Conservation (phyloP, 2,329 filamentous ascomycete genomes). For the Xylaria multiplex region DNA sequence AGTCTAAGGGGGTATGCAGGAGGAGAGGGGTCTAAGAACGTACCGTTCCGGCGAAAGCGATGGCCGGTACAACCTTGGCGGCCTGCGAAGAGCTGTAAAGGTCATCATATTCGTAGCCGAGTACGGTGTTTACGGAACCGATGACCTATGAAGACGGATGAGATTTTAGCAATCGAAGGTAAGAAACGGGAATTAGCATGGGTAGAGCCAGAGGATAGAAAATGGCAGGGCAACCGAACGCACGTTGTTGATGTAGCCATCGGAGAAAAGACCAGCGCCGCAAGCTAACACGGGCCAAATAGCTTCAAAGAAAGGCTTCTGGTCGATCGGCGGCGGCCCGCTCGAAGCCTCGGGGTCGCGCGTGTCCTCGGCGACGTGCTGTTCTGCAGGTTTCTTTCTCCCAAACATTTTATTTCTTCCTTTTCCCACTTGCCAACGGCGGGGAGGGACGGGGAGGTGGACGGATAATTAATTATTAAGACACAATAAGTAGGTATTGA, state of each 20-base stretch:
- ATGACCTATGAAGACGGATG: conserved; percentile 69
- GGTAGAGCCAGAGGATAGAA: neutral
- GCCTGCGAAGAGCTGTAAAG: conserved; percentile 76
- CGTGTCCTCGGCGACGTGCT: conserved; percentile 30
- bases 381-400: conserved; percentile 39
- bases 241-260: conserved; percentile 92
- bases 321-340: conserved; percentile 40
- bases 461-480: conserved; percentile 11
- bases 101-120: conserved; percentile 73
- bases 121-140: conserved; percentile 83
- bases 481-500: neutral
- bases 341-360: conserved; percentile 34
- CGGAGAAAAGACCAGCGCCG: conserved; percentile 88
- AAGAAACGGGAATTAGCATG: conserved; percentile 30
- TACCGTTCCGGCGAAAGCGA: conserved; percentile 83
- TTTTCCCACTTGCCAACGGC: neutral
- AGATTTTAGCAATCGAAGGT: conserved; percentile 7
- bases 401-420: conserved; percentile 39
- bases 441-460: neutral
- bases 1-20: neutral
- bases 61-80: conserved; percentile 78
- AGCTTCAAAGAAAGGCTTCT: conserved; percentile 47
- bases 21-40: conserved; percentile 18
- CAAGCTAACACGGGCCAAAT: conserved; percentile 82
- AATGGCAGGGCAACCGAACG: conserved; percentile 15